Evolutionary conservation across 2,329 filamentous ascomycete genomes (phyloP).

Genomic region (Clonostachys rhizophaga): DNA sequence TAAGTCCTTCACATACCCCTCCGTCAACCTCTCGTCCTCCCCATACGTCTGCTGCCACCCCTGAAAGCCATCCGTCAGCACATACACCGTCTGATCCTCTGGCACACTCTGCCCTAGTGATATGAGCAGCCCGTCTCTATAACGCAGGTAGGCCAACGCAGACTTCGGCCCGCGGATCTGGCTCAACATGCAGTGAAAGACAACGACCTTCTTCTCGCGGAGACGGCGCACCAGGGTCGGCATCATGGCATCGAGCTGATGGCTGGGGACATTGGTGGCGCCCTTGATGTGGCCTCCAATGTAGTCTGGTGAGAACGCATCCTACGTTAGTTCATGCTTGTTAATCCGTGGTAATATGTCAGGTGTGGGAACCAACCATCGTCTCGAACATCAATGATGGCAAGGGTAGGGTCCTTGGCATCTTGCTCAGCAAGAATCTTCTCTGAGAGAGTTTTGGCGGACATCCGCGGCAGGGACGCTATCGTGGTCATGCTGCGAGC

Average conservation of each 20-base stretch:
- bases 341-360: background rate
- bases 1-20: conserved; percentile 78
- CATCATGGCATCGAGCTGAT: conserved; percentile 68
- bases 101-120: conserved; percentile 15
- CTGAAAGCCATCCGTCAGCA: conserved; percentile 80
- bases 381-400: conserved; percentile 87
- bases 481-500: conserved; percentile 46
- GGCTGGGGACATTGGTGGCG: conserved; percentile 70
- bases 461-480: conserved; percentile 60
- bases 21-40: conserved; percentile 73
- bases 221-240: conserved; percentile 79
- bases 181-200: conserved; percentile 92
- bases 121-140: conserved; percentile 49
- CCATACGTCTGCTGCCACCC: conserved; percentile 87
- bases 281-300: conserved; percentile 84
- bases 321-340: background rate
- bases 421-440: conserved; percentile 50
- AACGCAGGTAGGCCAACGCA: conserved; percentile 73
- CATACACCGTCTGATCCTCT: conserved; percentile 65
- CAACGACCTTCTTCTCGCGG: conserved; percentile 71
- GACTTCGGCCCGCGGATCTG: conserved; percentile 87
- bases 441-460: conserved; percentile 62
- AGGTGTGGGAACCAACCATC: conserved; percentile 47
- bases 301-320: conserved; percentile 57
- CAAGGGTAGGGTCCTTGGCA: conserved; percentile 43